A percentile compares a stretch with the other conserved stretches of the same genome.
These are phyloP conservation scores for Cryptococcus sp. DNA, from an alignment of 1,284 basidiomycete genomes.

Conservation along the genomic window DNA sequence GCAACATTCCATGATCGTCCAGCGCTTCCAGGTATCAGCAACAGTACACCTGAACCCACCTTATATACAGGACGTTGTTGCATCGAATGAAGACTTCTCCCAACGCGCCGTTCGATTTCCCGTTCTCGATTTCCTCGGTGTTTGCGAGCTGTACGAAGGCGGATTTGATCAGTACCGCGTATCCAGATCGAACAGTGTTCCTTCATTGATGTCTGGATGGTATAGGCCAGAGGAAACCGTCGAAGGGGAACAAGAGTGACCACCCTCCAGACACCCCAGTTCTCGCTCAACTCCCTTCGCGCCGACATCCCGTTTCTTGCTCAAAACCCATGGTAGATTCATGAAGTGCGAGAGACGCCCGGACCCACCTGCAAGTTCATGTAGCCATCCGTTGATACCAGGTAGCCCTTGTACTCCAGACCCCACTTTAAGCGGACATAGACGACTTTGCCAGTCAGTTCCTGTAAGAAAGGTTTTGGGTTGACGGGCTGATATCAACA, in stretches of 20 bases:
- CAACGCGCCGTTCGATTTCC: slow-evolving; percentile 89
- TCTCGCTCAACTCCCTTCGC: no score
- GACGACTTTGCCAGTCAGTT: slow-evolving; percentile 95
- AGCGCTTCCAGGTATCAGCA: background rate
- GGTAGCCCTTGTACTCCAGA: slow-evolving; percentile 97
- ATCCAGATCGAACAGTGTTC: background rate
- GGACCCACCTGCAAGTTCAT: slow-evolving; percentile 93
- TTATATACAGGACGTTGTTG: slow-evolving; percentile 91
- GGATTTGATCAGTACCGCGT: slow-evolving; percentile 4
- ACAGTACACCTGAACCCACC: slow-evolving; percentile 35
- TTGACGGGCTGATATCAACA: slow-evolving; percentile 70
- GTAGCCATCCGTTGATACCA: slow-evolving; percentile 97
- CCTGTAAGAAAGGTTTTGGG: slow-evolving; percentile 98
- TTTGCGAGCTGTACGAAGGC: slow-evolving; percentile 74
- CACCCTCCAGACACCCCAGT: no score
- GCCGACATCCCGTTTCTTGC: no score
- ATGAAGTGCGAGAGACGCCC: background rate
- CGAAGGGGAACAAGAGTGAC: no score
- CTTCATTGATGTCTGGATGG: no score
- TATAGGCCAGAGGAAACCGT: no score
- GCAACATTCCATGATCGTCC: background rate
- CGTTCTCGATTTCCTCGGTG: slow-evolving; percentile 97
- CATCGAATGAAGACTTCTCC: slow-evolving; percentile 99
- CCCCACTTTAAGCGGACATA: slow-evolving; percentile 98
- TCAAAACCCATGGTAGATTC: no score